A percentile compares a stretch with the other conserved stretches of the same genome.
Evolutionary conservation across 768 basidiomycete species (phyloP).

Genomic region (Mycena floridula): DNA sequence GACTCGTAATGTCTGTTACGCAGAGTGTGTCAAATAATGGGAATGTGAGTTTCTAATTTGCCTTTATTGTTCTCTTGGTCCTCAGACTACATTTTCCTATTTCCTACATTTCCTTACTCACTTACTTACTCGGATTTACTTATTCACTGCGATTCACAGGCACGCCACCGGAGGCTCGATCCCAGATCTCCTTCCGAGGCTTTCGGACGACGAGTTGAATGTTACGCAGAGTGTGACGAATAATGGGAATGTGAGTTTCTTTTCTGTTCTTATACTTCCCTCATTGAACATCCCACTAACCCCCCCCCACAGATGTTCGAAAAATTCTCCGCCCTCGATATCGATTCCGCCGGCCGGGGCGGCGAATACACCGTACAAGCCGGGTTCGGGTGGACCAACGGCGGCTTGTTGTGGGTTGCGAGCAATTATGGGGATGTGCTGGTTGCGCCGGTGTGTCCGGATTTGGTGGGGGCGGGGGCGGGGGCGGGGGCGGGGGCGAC

Average conservation of each 20-base stretch:
- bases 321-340: constrained; percentile 75
- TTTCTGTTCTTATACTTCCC: neutral
- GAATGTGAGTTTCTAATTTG: constrained; percentile 43
- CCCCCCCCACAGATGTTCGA: constrained; percentile 65
- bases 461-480: constrained; percentile 15
- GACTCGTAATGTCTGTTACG: constrained; percentile 72
- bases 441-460: constrained; percentile 59
- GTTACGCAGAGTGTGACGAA: constrained; percentile 60
- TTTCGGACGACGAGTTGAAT: constrained; percentile 66
- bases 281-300: neutral
- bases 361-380: constrained; percentile 55
- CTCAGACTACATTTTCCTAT: no score
- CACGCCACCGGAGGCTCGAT: constrained; percentile 87
- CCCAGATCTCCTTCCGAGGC: constrained; percentile 55
- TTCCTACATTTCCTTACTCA: neutral
- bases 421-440: constrained; percentile 58
- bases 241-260: constrained; percentile 60
- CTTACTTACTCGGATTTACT: neutral
- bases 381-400: constrained; percentile 90
- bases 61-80: neutral
- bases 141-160: constrained; percentile 47
- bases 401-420: constrained; percentile 71
- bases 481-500: neutral
- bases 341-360: constrained; percentile 73
- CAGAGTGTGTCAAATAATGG: constrained; percentile 62